Evolutionary conservation across 2,329 filamentous ascomycete species (phyloP), one percentile per base, ranked within the genome.

Genomic region (Fusarium annulatum): DNA sequence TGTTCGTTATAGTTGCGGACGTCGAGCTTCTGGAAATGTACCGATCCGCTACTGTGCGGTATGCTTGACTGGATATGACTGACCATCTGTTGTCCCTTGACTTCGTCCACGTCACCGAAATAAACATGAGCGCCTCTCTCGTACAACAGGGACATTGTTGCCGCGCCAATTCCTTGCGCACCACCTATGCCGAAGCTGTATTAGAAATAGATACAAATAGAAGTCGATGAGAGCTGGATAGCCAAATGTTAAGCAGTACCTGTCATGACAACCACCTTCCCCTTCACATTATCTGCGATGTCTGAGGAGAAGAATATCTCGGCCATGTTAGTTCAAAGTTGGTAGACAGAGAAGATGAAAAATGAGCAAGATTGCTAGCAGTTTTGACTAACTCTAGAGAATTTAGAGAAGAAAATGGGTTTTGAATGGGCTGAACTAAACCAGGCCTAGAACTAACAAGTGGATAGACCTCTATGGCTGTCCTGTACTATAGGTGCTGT

Each of bases 161-260:
- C 55, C 4, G 61, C 61, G 28, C 61, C 61, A 16, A 63, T 63
- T 14, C 61, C 61, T 16, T 61, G 61, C 0, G 61, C 61, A 14
- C 61, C 61, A 1, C 61, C 61, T 63, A 21, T 0, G 1, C 1
- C 2, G 2, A 23, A 8, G 1, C n/a, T n/a, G n/a, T 9, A 19
- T 63, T 7, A 63, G 34, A 12, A 15, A 21, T 1, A 6, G 7
- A 23, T 30, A 14, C 0, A 9, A 2, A 21, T 3, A 2, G n/a
- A 7, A 15, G 2, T 16, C 15, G 5, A 6, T 6, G 2, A 30
- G 7, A 3, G 1, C 7, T 26, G 3, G 9, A 2, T 23, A 6
- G 4, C 4, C 10, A 18, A 14, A 12, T 16, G 1, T 7, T 21
- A 5, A 18, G 9, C 4, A 9, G 7, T 46, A 62, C 61, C 61